Percentiles rank a stretch among this genome's conserved stretches.
These are phyloP conservation scores for Pleurotus ostreatus DNA, from an alignment of 768 basidiomycete genomes.

Conservation along the genomic window DNA sequence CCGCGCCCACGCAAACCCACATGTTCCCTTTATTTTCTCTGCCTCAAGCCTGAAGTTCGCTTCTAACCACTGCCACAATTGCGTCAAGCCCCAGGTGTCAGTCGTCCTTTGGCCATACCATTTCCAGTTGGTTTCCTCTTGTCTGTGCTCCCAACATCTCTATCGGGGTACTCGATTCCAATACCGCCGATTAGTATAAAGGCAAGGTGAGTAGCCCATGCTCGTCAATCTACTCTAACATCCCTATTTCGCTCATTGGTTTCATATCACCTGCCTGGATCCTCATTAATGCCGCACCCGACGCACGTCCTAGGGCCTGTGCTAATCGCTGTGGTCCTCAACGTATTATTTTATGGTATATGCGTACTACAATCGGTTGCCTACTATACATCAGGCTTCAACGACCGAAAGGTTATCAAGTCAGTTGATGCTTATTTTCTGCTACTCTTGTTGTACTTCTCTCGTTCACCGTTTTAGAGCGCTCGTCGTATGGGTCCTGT, in stretches of 20 bases:
- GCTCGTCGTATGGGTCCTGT: conserved; percentile 23
- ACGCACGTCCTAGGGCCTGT: not conserved
- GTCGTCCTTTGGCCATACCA: not conserved
- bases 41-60: not conserved
- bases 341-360: conserved; percentile 2
- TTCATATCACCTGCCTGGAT: not conserved
- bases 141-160: too few relatives aligned
- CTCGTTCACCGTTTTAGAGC: conserved; percentile 9
- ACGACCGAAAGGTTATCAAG: conserved; percentile 3
- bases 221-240: not conserved
- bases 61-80: not conserved
- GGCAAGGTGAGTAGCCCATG: too few relatives aligned
- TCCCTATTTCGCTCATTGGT: not conserved
- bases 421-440: not conserved
- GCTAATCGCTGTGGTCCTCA: conserved; percentile 3
- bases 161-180: too few relatives aligned
- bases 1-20: not conserved
- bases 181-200: too few relatives aligned
- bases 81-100: not conserved
- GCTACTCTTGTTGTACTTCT: not conserved
- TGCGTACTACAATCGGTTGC: conserved; percentile 1
- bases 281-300: not conserved
- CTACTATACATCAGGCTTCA: not conserved
- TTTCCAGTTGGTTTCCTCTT: not conserved
- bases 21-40: conserved; percentile 5